Percentiles rank a stretch among this genome's conserved stretches.
Evolutionary conservation across 164 flowering plant species (phyloP).

Genomic region (Nelumbo lutea): DNA sequence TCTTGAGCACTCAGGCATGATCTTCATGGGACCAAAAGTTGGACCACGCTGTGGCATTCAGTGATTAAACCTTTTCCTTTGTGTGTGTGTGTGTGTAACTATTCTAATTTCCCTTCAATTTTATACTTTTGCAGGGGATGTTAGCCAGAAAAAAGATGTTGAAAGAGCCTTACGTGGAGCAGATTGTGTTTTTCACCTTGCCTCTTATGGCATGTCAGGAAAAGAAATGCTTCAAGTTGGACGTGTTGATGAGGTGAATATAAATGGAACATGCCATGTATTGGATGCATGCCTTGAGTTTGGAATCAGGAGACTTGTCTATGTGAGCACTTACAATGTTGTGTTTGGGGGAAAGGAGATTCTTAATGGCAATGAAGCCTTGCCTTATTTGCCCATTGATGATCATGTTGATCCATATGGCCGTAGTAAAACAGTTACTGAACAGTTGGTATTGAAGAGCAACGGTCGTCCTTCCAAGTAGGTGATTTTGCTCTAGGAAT

Average conservation of each 20-base stretch:
- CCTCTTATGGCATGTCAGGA: conserved; percentile 95
- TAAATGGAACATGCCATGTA: conserved; percentile 73
- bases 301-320: conserved; percentile 75
- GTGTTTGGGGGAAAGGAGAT: conserved; percentile 85
- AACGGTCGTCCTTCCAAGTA: conserved; percentile 84
- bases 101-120: background rate
- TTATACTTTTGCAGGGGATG: conserved; percentile 47
- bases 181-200: conserved; percentile 93
- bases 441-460: conserved; percentile 81
- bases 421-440: conserved; percentile 82
- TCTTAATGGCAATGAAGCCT: conserved; percentile 70
- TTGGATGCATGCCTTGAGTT: conserved; percentile 67
- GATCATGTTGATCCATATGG: conserved; percentile 78
- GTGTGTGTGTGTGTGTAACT: too few relatives aligned
- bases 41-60: too few relatives aligned
- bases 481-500: conserved; percentile 18
- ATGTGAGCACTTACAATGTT: conserved; percentile 87
- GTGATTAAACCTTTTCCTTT: too few relatives aligned
- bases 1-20: too few relatives aligned
- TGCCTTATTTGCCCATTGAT: conserved; percentile 73
- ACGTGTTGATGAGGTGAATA: conserved; percentile 76
- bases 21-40: too few relatives aligned
- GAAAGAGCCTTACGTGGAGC: conserved; percentile 64
- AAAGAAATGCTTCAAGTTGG: conserved; percentile 90
- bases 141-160: conserved; percentile 58